Evolutionary conservation across 371 early-diverging fungal genomes (phyloP).

Genomic region (Haplosporangium sp.): DNA sequence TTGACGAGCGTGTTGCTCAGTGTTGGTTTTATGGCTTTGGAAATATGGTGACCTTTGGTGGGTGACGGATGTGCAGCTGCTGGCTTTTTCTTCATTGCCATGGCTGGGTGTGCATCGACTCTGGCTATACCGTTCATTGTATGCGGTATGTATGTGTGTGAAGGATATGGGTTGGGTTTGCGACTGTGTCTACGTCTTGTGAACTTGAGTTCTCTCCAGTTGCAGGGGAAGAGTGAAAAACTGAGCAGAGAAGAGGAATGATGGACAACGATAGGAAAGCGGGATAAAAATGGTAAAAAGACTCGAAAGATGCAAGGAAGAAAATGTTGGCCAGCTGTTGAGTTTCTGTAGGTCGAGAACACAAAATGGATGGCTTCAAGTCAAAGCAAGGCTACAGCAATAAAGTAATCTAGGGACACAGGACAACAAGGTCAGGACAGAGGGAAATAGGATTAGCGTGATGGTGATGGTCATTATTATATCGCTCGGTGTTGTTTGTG

Average conservation of each 20-base stretch:
- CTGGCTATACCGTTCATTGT: constrained; percentile 52
- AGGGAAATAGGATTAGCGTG: constrained; percentile 3
- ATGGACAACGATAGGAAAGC: constrained; percentile 2
- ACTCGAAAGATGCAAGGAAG: background rate
- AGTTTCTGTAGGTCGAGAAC: background rate
- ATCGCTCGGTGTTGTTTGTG: background rate
- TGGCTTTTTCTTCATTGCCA: constrained; percentile 47
- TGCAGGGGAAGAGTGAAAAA: too few species aligned
- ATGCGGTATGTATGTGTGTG: constrained; percentile 2
- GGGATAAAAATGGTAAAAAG: background rate
- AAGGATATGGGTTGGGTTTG: background rate
- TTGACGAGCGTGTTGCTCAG: constrained; percentile 14
- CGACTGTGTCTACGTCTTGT: background rate
- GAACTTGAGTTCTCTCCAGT: too few species aligned
- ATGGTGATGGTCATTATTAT: constrained; percentile 1
- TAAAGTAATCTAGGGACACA: constrained; percentile 15
- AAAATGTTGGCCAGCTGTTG: background rate
- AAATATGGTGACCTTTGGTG: constrained; percentile 24
- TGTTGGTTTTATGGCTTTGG: constrained; percentile 27
- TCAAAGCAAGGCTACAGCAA: background rate
- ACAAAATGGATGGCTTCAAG: background rate
- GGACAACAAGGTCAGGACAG: constrained; percentile 10
- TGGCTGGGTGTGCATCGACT: constrained; percentile 47
- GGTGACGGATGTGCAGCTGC: constrained; percentile 30
- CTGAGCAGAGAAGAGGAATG: too few species aligned